Percentiles rank a stretch among this genome's conserved stretches.
Evolutionary conservation across 345 rosid genomes (phyloP).

Genomic region (Murraya koenigii): DNA sequence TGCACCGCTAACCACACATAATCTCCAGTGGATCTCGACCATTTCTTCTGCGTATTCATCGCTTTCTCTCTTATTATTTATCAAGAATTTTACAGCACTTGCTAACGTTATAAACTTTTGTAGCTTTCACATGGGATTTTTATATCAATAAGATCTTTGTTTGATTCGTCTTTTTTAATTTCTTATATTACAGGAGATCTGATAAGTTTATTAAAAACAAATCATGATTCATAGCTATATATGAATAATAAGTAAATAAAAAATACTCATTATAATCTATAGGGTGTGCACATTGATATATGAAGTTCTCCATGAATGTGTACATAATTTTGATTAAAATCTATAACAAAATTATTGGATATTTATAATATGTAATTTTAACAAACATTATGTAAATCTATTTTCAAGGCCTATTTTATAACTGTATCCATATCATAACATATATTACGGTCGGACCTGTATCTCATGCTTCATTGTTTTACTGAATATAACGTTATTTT

Average conservation of each 20-base stretch:
- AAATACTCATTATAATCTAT: not conserved
- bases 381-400: not conserved
- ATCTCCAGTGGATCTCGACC: constrained; percentile 74
- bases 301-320: not conserved
- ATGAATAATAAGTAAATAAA: not conserved
- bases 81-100: not conserved
- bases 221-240: not conserved
- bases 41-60: constrained; percentile 59
- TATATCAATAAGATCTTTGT: not conserved
- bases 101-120: not conserved
- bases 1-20: constrained; percentile 43
- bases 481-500: not conserved
- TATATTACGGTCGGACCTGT: not conserved
- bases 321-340: not conserved
- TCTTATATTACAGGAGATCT: not conserved
- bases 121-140: not conserved
- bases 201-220: not conserved
- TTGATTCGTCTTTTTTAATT: not conserved
- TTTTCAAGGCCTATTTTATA: not conserved
- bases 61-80: not conserved
- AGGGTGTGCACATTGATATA: not conserved
- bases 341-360: not conserved
- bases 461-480: not conserved
- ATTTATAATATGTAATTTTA: not conserved
- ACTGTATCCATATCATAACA: not conserved